Evolutionary conservation across 192 early-diverging fungal genomes (phyloP).

Genomic region (Entomortierella chlamydospora): DNA sequence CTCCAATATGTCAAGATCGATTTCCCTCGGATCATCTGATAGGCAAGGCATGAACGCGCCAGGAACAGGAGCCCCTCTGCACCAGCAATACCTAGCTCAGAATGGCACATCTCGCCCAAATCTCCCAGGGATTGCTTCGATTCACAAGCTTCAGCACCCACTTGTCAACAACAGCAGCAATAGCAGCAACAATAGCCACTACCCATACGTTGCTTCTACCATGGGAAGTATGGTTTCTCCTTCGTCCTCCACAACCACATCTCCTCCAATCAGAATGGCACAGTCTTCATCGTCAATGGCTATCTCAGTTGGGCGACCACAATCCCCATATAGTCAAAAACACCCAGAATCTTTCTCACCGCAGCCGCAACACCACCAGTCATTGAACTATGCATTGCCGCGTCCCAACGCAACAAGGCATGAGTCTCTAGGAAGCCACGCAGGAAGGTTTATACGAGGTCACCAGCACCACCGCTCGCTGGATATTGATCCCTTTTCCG

Average conservation of each 20-base stretch:
- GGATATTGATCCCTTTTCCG: conserved; percentile 42
- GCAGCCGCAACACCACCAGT: conserved; percentile 12
- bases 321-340: conserved; percentile 8
- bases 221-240: conserved; percentile 23
- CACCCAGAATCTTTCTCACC: background rate
- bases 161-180: background rate
- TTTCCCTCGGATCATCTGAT: conserved; percentile 40
- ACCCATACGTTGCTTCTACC: conserved; percentile 21
- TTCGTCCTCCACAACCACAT: conserved; percentile 13
- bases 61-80: conserved; percentile 17
- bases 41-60: background rate
- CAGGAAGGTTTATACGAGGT: conserved; percentile 26
- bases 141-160: conserved; percentile 28
- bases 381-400: conserved; percentile 17
- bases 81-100: conserved; percentile 4
- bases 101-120: conserved; percentile 30
- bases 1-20: conserved; percentile 41
- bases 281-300: conserved; percentile 25
- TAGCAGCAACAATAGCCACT: background rate
- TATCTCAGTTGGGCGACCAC: conserved; percentile 1
- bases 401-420: conserved; percentile 22
- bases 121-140: conserved; percentile 34
- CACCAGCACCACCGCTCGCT: conserved; percentile 48
- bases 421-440: background rate
- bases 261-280: conserved; percentile 9